Evolutionary conservation across 2,329 filamentous ascomycete species (phyloP), one percentile per base, ranked within the genome.

Genomic region (Domatiomyces catenatus): DNA sequence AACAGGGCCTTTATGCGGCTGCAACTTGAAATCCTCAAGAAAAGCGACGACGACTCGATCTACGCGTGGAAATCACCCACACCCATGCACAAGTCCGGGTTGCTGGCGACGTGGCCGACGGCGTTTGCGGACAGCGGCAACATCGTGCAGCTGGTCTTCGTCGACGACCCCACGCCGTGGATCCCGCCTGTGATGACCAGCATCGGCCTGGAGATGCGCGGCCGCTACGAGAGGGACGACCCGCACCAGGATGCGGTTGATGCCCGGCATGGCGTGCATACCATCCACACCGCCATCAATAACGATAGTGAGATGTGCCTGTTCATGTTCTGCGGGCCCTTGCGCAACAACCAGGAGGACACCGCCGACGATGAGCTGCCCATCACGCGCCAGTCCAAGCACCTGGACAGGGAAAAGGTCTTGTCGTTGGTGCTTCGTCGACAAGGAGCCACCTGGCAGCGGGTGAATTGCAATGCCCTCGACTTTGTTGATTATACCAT

Each of bases 1-100:
- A 49, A 50, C 4, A 57, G 54, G n/a, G 61, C 61, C 7, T 63
- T 63, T 32, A 52, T 53, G 24, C 22, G 56, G 10, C 51, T 58
- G 2, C 54, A 58, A 39, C 47, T 55, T 47, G 52, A 54, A 51
- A 56, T 58, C 19, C 52, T 59, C 24, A 52, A 49, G 8, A 24
- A 42, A 2, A 50, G 49, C 3, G 52, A 56, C 32, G 57, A 59
- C 42, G 48, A 54, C 10, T 50, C 46, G 15, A 49, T 56, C n/a
- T 56, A 54, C 44, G 53, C 55, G 18, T 52, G 50, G 50, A 49
- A 48, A 17, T 15, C 47, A 3, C 39, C 39, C 2, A 10, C 47
- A 3, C 39, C 39, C 2, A 10, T 46, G 17, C 22, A 36, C n/a
- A 36, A 22, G 8, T 39, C 22, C 10, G 49, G 49, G 10, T 18